These are phyloP conservation scores for Albatrellus sp. DNA, from an alignment of 1,284 basidiomycete species.

Conservation along the genomic window DNA sequence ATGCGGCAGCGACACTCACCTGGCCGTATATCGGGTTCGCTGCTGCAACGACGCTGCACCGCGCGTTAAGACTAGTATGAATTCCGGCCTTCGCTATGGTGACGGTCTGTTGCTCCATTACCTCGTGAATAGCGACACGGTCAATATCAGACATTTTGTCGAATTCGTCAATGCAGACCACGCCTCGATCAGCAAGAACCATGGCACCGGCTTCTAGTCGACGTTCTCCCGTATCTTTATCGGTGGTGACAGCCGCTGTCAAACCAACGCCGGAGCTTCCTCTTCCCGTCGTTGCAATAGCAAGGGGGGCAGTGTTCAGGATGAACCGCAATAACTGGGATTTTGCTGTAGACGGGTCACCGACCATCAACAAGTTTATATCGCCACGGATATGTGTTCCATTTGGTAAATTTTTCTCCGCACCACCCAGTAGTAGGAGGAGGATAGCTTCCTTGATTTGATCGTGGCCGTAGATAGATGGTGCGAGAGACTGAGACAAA, in stretches of 20 bases:
- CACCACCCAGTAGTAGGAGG: constrained; percentile 87
- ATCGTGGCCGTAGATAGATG: constrained; percentile 95
- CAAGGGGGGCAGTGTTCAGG: constrained; percentile 89
- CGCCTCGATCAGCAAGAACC: constrained; percentile 98
- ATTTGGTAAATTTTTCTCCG: constrained; percentile 96
- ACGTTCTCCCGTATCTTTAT: constrained; percentile 95
- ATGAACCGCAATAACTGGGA: constrained; percentile 96
- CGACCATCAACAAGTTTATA: constrained; percentile 99
- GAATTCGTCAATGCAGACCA: constrained; percentile 99
- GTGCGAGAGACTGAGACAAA: constrained; percentile 90
- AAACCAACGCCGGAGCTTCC: constrained; percentile 98
- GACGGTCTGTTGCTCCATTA: constrained; percentile 99
- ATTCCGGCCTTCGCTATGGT: constrained; percentile 99
- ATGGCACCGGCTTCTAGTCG: constrained; percentile 97
- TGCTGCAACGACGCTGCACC: constrained; percentile 95
- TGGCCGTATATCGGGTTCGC: constrained; percentile 99
- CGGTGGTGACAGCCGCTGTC: constrained; percentile 98
- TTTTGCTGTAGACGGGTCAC: constrained; percentile 97
- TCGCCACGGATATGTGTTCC: constrained; percentile 99
- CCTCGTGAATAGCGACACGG: constrained; percentile 99
- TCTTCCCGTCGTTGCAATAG: constrained; percentile 96
- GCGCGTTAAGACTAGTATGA: constrained; percentile 94
- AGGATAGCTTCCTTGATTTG: constrained; percentile 93
- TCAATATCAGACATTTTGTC: constrained; percentile 99
- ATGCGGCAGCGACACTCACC: constrained; percentile 19